Base-by-base conservation (phyloP, 169 alveolate genomes). In the Plasmodium falciparum region DNA sequence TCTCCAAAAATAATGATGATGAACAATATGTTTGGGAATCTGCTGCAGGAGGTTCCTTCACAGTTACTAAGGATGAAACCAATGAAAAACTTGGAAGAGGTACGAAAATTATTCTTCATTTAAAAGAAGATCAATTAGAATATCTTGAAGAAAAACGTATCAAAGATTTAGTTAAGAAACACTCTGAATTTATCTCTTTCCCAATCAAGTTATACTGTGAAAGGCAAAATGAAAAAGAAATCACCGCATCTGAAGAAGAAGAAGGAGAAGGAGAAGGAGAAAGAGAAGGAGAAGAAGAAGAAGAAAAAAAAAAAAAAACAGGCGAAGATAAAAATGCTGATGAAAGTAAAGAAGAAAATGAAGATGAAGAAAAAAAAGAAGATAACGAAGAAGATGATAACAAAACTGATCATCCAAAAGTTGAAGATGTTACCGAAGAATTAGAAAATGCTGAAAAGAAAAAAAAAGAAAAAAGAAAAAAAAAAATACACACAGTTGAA, bases 111-210 rank as follows among this genome's bases (percentile, higher is more conserved):
- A 97, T 98, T 73, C 94, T 99, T 6, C 98, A 97, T 95, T 80
- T 99, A 94, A 98, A 98, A 95, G 99, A 98, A 61, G 99, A 98
- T 91, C 98, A 98, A 94, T 92, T 97, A 33, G 99, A 99, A 94
- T 98, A 96, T 93, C 94, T 97, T 22, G 99, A 99, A 96, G 99
- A 99, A 95, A 97, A 98, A 72, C 95, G 99, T 71, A 95, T 98
- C 88, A 98, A 98, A 95, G 99, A 99, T 65, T 95, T 99, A 85
- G 99, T 99, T 73, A 99, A 99, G 97, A 99, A 99, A 95, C 99
- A 99, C 97, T 97, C 99, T 58, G 99, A 99, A 95, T 99, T 99
- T 97, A 98, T 99, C 91, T 98, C 99, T 39, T 98, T 98, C 99
- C 99, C 99, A 66, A 99, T 98, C 91, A 98, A 98, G 92, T 97